Base-by-base conservation (phyloP, 2,329 filamentous ascomycete species). In the Grosmannia serpens region DNA sequence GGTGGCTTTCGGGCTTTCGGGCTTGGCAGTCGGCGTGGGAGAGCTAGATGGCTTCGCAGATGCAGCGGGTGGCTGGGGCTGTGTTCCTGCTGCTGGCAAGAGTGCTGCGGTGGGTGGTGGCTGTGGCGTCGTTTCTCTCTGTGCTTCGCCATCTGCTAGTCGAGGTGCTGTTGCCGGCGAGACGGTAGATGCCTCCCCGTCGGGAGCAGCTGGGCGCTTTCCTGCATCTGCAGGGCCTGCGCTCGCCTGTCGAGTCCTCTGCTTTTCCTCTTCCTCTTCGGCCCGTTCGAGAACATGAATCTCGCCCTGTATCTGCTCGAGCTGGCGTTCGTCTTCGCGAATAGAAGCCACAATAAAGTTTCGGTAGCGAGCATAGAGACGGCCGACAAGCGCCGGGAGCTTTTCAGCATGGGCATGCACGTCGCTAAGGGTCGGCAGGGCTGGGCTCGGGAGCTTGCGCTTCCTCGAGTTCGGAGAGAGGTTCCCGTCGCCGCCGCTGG, bases 321-420 rank as follows among this genome's bases (percentile, higher is more conserved):
- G 87, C 56, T 76, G 78, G 60, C 77, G 78, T 74, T 96, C 91
- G 62, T 94, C 86, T 58, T 87, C 82, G 60, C 81, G 77, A 60
- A 96, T 88, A 66, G 86, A 80, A 58, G 76, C 75, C n/a, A 90
- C 79, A 54, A 86, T 76, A 50, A 85, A 76, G 52, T 87, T 82
- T 62, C 85, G 81, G 69, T 95, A 96, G 62, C 82, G 79, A 15
- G 81, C 78, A 68, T 94, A 95, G 1, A 96, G 77, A 63, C 86
- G 83, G 59, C 86, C 78, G 53, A 95, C 81, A 51, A 96, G 73
- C 31, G 78, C 74, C 1, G 88, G 87, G 2, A 95, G 76, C 62
- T 87, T 83, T 55, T 87, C 82, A 31, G 80, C 70, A 69, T 90
- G 83, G 62, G 85, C 78, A 58, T 80, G 77, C 4, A 83, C 83